Conservation (phyloP, 139 green algal species). For the Chlamydomonas sphaeroides region DNA sequence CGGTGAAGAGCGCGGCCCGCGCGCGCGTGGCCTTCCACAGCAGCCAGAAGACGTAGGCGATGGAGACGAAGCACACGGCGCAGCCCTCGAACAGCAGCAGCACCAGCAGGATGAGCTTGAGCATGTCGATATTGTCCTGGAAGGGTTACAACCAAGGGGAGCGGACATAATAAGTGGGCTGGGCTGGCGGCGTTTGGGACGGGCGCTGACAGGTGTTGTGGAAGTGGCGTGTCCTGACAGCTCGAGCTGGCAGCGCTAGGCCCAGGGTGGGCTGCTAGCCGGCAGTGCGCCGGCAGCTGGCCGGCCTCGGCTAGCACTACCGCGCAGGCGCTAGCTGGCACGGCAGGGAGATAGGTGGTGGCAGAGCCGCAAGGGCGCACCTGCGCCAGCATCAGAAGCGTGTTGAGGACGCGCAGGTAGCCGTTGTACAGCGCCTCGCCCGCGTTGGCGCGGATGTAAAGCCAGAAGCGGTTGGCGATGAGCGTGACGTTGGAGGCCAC, state of each 20-base stretch:
- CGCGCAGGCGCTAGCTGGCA: too few species aligned
- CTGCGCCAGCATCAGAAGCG: slow-evolving; percentile 37
- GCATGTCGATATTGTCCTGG: slow-evolving; percentile 29
- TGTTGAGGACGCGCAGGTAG: slow-evolving; percentile 48
- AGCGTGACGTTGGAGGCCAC: slow-evolving; percentile 19
- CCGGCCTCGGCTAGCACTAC: too few species aligned
- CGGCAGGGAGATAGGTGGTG: too few species aligned
- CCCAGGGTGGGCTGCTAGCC: too few species aligned
- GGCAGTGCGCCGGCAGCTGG: too few species aligned
- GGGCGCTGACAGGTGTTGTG: too few species aligned
- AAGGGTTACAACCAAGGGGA: too few species aligned
- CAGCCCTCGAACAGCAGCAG: slow-evolving; percentile 55
- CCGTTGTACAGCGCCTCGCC: slow-evolving; percentile 19
- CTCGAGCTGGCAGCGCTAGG: too few species aligned
- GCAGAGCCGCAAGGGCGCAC: too few species aligned
- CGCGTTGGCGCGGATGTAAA: slow-evolving; percentile 51
- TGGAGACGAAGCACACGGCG: slow-evolving; percentile 15
- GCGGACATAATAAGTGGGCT: too few species aligned
- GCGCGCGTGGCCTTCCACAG: slow-evolving; percentile 31
- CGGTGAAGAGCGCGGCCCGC: slow-evolving; percentile 49
- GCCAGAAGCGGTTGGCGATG: slow-evolving; percentile 40
- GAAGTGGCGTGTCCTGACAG: too few species aligned
- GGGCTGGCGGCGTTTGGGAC: too few species aligned
- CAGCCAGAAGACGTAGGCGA: slow-evolving; percentile 32
- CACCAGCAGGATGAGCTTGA: slow-evolving; percentile 44